phyloP scores from a whole-genome alignment of 441 rosid genomes.

The Arabidopsis lyrata region DNA sequence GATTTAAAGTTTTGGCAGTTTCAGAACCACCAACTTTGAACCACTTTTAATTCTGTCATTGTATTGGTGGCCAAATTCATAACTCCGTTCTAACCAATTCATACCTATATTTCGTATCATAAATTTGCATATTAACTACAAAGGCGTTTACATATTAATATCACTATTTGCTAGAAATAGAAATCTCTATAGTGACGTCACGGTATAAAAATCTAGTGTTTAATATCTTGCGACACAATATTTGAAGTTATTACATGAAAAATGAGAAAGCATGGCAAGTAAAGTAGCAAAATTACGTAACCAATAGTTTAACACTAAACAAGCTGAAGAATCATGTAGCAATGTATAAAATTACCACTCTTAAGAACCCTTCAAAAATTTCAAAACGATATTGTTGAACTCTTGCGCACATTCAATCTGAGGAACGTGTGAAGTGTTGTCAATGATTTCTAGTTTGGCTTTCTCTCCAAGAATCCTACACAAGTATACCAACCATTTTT shows the following conservation, averaged over 20 bases:
- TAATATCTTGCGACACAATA: neutral
- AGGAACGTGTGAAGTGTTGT: constrained; percentile 69
- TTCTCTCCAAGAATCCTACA: constrained; percentile 71
- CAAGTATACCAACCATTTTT: neutral
- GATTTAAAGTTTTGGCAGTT: neutral
- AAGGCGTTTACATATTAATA: too few species aligned
- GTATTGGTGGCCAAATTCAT: constrained; percentile 35
- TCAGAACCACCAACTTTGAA: constrained; percentile 31
- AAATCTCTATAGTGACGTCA: neutral
- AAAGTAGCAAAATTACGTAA: constrained; percentile 8
- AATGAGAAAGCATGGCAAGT: constrained; percentile 6
- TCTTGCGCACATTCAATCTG: constrained; percentile 59
- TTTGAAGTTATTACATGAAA: constrained; percentile 8
- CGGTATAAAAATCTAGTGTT: neutral
- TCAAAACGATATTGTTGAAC: constrained; percentile 56
- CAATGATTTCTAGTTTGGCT: constrained; percentile 58
- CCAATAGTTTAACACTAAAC: neutral
- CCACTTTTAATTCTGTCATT: neutral
- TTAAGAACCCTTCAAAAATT: constrained; percentile 50
- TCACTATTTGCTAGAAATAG: neutral
- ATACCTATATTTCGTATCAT: neutral
- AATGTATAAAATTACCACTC: neutral
- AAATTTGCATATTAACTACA: neutral
- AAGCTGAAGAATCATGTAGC: constrained; percentile 24
- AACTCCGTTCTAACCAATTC: neutral